Base-by-base conservation (phyloP, 768 basidiomycete genomes). In the Leccinellum luteum region DNA sequence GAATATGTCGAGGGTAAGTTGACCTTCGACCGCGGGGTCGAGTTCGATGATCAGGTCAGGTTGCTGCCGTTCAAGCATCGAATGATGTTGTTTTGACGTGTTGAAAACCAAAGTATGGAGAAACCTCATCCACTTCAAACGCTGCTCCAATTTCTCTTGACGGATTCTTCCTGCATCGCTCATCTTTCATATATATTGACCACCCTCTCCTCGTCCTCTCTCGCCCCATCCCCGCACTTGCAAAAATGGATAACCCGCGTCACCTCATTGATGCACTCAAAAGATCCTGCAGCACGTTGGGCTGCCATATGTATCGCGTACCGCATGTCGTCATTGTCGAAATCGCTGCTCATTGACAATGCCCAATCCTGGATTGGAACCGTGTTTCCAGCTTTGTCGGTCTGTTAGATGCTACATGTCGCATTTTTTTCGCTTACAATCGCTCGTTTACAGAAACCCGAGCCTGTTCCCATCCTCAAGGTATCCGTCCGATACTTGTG, bases 201-300 rank as follows among this genome's bases (percentile, higher is more conserved):
- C 7, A 68, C 78, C n/a, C 74, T 94, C 38, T 80, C 77, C 5
- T 60, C 75, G 1, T 76, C 84, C 54, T 76, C 70, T 59, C 81
- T 93, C 49, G 51, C 66, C 2, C 82, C 87, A 1, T 90, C 89
- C 3, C 63, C 85, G 3, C 86, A 92, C 67, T 75, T 85, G 10
- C 74, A 83, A 55, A 91, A 90, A 79, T 94, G 90, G 90, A 76
- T 79, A 13, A 77, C 81, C n/a, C 81, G 91, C 56, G 76, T 92
- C 59, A 84, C 83, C 62, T 84, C 90, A 3, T 75, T 93, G 52
- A 75, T 93, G 50, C 86, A 88, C 66, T 86, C 92, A 17, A 91
- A 89, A 74, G 84, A 90, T 63, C 67, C 85, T n/a, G 86, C 82
- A 43, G 84, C 83, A 52, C 82, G 88, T 56, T 94, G 92, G 92